A percentile compares a stretch with the other conserved stretches of the same genome.
Evolutionary conservation across 192 early-diverging fungal genomes (phyloP).

Genomic region (Dimargaris cristalligena): DNA sequence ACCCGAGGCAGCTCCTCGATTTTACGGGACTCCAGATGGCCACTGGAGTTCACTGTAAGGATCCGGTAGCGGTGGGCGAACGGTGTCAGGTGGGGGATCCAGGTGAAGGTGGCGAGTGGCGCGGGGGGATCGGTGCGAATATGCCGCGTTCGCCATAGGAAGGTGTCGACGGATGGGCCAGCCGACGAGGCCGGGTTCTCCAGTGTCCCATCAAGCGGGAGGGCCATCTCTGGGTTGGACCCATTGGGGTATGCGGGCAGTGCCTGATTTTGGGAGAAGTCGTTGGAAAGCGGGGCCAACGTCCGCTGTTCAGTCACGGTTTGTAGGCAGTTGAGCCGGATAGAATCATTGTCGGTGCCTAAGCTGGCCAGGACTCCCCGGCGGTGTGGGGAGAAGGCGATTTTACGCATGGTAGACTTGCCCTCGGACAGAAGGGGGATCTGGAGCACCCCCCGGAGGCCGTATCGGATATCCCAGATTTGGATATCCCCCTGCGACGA

Average conservation of each 20-base stretch:
- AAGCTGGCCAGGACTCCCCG: neutral
- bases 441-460: neutral
- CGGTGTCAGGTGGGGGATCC: neutral
- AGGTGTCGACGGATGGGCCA: neutral
- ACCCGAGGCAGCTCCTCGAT: constrained; percentile 3
- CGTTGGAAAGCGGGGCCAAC: neutral
- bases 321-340: neutral
- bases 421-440: neutral
- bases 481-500: constrained; percentile 44
- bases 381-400: constrained; percentile 6
- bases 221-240: too few relatives aligned
- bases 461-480: constrained; percentile 50
- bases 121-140: neutral
- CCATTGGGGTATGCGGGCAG: neutral
- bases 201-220: too few relatives aligned
- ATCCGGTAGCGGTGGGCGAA: neutral
- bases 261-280: too few relatives aligned
- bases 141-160: constrained; percentile 6
- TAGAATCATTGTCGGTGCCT: neutral
- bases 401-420: neutral
- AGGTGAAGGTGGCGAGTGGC: neutral
- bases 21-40: constrained; percentile 1
- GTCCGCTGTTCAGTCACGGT: neutral
- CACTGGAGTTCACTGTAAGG: neutral
- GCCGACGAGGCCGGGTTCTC: neutral